Conservation (phyloP, 1,139 yeast species). For the Zygosaccharomyces pseudobailii region DNA sequence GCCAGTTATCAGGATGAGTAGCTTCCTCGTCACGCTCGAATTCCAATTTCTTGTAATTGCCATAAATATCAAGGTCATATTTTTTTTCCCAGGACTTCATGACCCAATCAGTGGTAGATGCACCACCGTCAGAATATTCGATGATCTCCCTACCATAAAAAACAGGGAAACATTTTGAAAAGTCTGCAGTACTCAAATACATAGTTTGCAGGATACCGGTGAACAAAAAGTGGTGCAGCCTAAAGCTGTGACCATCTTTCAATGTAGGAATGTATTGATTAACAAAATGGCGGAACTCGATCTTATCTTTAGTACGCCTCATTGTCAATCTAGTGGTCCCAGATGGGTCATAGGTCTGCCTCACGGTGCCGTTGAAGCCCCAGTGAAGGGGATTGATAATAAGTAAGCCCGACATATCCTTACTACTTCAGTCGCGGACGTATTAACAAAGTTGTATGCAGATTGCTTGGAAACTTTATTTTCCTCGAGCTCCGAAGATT, state of each 20-base stretch:
- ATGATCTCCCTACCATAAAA: constrained; percentile 75
- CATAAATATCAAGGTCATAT: constrained; percentile 35
- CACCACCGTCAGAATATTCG: constrained; percentile 57
- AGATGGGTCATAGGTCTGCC: constrained; percentile 31
- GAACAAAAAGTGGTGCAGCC: constrained; percentile 59
- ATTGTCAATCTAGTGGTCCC: constrained; percentile 41
- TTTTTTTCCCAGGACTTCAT: constrained; percentile 37
- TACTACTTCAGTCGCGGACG: not conserved
- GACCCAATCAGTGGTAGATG: constrained; percentile 75
- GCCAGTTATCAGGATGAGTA: constrained; percentile 64
- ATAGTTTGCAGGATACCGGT: constrained; percentile 76
- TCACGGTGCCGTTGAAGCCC: constrained; percentile 43
- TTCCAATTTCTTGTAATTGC: constrained; percentile 35
- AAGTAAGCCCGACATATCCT: constrained; percentile 17
- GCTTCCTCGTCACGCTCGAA: constrained; percentile 49
- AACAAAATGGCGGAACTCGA: constrained; percentile 39
- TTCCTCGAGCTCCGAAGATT: not conserved
- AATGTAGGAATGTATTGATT: constrained; percentile 43
- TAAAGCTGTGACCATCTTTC: constrained; percentile 44
- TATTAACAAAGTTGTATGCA: not conserved
- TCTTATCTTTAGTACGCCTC: constrained; percentile 28
- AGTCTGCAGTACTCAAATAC: constrained; percentile 55
- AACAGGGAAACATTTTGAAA: constrained; percentile 49
- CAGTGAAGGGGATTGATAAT: constrained; percentile 33
- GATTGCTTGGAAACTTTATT: not conserved